Base-by-base conservation (phyloP, 345 rosid species). In the Ailanthus altissimus region DNA sequence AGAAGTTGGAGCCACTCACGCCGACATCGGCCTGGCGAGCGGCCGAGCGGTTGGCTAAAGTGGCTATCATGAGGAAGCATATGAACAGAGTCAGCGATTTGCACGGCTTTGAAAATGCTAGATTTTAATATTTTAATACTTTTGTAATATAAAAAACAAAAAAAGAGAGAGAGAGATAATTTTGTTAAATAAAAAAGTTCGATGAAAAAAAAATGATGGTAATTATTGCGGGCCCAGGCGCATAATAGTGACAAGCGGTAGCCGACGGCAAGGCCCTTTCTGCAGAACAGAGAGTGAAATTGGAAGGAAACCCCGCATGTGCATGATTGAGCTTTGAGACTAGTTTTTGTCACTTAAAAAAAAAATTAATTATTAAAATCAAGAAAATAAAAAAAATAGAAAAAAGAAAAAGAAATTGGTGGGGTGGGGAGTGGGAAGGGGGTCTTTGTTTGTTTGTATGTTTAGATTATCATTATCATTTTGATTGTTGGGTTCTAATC, bases 11-110 rank as follows among this genome's bases (percentile, higher is more conserved):
- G 89, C 81, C 81, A 67, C 85, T 91, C 7, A 94, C 98, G 74
- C 97, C 97, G 82, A 91, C 91, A 67, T 94, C 98, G 81, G 97
- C 93, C 32, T 94, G 98, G 98, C 82, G 91, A 82, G 90, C 97
- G 25, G 98, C 98, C 16, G 98, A 94, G 84, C 86, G 85, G 75
- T 86, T 94, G 85, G 98, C 98, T 77, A 91, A 92, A 80, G 89
- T 92, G 78, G 98, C 98, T 49, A 89, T 88, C 38, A 87, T 85
- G 97, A 92, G 93, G 81, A 94, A 92, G 79, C 92, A 93, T 66
- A 84, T 94, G 97, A 94, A 94, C 75, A 87, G 96, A 80, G 97
- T 94, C 71, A 90, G 98, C 78, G 98, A 94, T 75, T 85, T 94
- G 88, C 98, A 94, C 87, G 98, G 98, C 71, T 92, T 94, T 78